Evolutionary conservation across 768 basidiomycete genomes (phyloP), one percentile per base, ranked within the genome.

Genomic region (Termitomyces eurrhizus): DNA sequence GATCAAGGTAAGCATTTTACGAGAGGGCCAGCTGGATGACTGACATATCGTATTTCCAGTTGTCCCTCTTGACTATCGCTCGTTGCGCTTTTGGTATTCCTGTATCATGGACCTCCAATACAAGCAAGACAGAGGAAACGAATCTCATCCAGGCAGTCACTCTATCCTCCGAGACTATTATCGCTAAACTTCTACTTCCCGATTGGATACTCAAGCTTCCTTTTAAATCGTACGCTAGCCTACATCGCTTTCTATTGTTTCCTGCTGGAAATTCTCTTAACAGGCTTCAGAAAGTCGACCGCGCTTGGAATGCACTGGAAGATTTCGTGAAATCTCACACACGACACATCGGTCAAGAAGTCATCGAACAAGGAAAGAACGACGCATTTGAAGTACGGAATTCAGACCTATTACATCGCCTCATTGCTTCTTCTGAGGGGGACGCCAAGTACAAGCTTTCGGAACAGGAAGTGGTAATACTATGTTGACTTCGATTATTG

Each of bases 51-150:
- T 13, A 18, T 41, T 12, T 48, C 24, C 36, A 67, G 68, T 52
- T 68, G n/a, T 66, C 69, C 2, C 64, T 71, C 14, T 57, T 64
- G 29, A 62, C 68, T 42, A 63, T 71, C 13, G 62, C 64, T 24
- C 63, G 62, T 16, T 70, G 69, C 57, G 68, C 62, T 29, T 71
- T 70, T 52, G 69, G 69, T 24, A 64, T 71, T n/a, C 61, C 58
- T 8, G 56, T 67, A 24, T 52, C 63, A 13, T 69, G 69, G 68
- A 56, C 26, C 7, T 51, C 52, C 8, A n/a, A 56, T 42, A 45
- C 56, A 29, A 44, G 52, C 5, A 39, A 56, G 51, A 24, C 21
- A 55, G 56, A 62, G 42, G 56, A 48, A 14, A 53, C 3, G 59
- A 56, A 13, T 33, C 66, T 62, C 21, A 52, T 45, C 26, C 37